Percentiles rank a stretch among this genome's conserved stretches.
These are phyloP conservation scores for Myriosclerotinia scirpicola DNA, from an alignment of 2,329 filamentous ascomycete genomes.

Conservation along the genomic window DNA sequence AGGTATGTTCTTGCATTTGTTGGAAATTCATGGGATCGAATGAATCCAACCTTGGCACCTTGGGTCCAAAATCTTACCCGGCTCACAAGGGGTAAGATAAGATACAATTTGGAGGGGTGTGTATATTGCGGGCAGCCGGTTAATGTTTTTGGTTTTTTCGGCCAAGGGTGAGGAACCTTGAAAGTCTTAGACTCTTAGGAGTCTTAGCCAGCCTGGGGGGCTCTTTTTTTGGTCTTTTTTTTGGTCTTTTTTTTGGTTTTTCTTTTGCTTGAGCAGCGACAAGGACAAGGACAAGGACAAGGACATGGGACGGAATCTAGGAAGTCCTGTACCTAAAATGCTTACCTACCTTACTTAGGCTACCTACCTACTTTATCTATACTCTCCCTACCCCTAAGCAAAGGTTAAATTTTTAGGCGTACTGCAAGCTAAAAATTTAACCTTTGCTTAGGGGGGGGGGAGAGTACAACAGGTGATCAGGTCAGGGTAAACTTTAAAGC, in stretches of 20 bases:
- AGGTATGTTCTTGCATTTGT: conserved; percentile 20
- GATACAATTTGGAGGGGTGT: conserved; percentile 2
- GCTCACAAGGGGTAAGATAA: conserved; percentile 1
- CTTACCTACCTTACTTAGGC: too few relatives aligned
- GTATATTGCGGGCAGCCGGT: conserved; percentile 15
- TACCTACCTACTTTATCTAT: background rate
- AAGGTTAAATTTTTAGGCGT: too few relatives aligned
- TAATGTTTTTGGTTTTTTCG: background rate
- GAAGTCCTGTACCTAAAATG: background rate
- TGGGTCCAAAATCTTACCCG: conserved; percentile 12
- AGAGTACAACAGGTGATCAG: background rate
- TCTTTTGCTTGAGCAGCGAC: conserved; percentile 1
- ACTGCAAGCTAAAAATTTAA: too few relatives aligned
- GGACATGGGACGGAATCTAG: conserved; percentile 2
- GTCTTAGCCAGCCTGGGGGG: background rate
- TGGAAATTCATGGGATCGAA: conserved; percentile 19
- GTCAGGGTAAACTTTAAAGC: background rate
- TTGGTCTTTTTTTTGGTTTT: background rate
- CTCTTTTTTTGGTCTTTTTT: background rate
- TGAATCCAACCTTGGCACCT: background rate
- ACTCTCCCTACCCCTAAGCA: too few relatives aligned
- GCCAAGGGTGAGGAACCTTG: conserved; percentile 1
- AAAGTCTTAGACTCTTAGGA: background rate
- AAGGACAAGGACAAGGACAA: conserved; percentile 11
- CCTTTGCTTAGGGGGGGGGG: too few relatives aligned